Percentiles rank a stretch among this genome's conserved stretches.
These are phyloP conservation scores for Nicotiana attenuata DNA, from an alignment of 257 asterid genomes.

Conservation along the genomic window DNA sequence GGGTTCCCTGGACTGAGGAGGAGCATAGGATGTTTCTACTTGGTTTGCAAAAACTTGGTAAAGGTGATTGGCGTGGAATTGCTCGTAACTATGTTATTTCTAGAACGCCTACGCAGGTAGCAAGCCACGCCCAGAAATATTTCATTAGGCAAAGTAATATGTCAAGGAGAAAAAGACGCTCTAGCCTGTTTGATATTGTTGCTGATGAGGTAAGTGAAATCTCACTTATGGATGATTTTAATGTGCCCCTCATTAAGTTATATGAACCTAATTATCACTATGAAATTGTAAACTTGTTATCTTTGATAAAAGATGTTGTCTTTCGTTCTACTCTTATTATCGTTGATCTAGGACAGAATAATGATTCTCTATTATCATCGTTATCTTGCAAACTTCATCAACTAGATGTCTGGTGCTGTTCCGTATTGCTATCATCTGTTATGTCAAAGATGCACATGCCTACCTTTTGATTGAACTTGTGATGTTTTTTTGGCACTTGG, in stretches of 20 bases:
- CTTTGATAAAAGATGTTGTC: background rate
- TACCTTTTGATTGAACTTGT: background rate
- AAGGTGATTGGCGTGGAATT: slow-evolving; percentile 99
- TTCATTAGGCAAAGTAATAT: slow-evolving; percentile 90
- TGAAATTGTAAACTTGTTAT: background rate
- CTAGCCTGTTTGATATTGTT: slow-evolving; percentile 94
- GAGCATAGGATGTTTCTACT: slow-evolving; percentile 93
- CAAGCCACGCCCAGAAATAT: slow-evolving; percentile 98
- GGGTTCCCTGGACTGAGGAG: slow-evolving; percentile 99
- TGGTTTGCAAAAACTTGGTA: slow-evolving; percentile 96
- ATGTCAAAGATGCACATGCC: background rate
- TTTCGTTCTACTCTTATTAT: background rate
- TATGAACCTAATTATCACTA: background rate
- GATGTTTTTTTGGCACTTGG: background rate
- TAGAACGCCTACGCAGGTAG: slow-evolving; percentile 97
- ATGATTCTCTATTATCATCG: background rate
- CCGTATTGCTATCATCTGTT: background rate
- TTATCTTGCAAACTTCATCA: background rate
- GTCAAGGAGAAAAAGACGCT: slow-evolving; percentile 92
- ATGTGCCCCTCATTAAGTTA: background rate
- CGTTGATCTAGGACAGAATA: background rate
- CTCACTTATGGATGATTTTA: background rate
- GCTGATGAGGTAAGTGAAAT: slow-evolving; percentile 77
- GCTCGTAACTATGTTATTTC: slow-evolving; percentile 86
- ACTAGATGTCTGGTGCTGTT: background rate